Conservation (phyloP, 2,329 filamentous ascomycete genomes). For the Grosmannia huntii region DNA sequence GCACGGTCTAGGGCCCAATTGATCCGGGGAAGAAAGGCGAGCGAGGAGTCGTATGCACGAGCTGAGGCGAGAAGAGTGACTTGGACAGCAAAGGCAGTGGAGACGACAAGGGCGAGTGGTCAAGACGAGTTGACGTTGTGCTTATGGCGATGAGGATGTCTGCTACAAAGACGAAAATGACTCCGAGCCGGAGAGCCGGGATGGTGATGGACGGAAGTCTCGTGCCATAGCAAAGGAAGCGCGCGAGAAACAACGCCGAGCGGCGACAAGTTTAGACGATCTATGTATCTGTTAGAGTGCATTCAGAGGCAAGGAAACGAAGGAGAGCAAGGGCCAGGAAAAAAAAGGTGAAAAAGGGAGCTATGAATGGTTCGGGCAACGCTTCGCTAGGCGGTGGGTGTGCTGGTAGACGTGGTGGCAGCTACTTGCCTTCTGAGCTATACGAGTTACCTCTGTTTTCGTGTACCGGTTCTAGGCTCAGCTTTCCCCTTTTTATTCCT, state of each 20-base stretch:
- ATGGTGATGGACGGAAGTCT: conserved; percentile 22
- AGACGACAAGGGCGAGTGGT: neutral
- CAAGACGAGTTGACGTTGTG: neutral
- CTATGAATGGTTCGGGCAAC: conserved; percentile 11
- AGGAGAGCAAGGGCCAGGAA: conserved; percentile 1
- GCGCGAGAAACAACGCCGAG: conserved; percentile 20
- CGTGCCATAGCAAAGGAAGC: conserved; percentile 26
- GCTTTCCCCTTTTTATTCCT: neutral
- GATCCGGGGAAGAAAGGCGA: neutral
- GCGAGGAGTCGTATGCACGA: neutral
- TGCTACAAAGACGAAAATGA: conserved; percentile 11
- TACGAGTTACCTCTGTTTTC: neutral
- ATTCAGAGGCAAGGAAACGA: conserved; percentile 1
- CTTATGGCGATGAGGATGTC: neutral
- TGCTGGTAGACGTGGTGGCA: neutral
- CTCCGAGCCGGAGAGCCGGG: conserved; percentile 23
- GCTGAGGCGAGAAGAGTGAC: neutral
- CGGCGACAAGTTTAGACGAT: conserved; percentile 10
- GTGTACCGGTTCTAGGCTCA: neutral
- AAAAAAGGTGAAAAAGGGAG: conserved; percentile 3
- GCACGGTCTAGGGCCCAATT: neutral
- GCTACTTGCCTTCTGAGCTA: neutral
- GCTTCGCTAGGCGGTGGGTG: conserved; percentile 5
- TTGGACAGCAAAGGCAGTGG: neutral
- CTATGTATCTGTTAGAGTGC: conserved; percentile 6